Percentiles rank a stretch among this genome's conserved stretches.
Evolutionary conservation across 495 filamentous ascomycete species (phyloP).

Genomic region (Hyaloscypha finlandica): DNA sequence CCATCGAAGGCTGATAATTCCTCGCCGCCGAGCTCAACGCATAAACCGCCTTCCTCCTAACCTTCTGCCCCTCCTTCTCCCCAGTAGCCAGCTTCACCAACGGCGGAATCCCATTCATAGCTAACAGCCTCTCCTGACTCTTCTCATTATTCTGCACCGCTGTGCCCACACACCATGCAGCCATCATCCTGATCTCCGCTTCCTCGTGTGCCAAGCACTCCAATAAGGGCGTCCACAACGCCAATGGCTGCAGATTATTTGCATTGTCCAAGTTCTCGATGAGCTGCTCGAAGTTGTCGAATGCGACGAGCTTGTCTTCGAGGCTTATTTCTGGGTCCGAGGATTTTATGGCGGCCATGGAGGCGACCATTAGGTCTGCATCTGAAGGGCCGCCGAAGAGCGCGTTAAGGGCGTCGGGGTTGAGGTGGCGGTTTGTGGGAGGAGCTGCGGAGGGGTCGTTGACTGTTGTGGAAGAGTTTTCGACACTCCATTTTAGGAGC

Average conservation of each 20-base stretch:
- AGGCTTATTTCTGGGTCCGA: conserved; percentile 60
- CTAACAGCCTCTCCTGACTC: conserved; percentile 75
- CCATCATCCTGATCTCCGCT: conserved; percentile 70
- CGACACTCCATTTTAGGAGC: conserved; percentile 92
- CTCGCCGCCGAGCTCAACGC: conserved; percentile 81
- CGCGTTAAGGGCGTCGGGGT: conserved; percentile 64
- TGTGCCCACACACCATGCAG: conserved; percentile 90
- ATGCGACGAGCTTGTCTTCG: conserved; percentile 80
- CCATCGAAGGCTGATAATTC: conserved; percentile 82
- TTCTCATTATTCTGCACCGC: conserved; percentile 94
- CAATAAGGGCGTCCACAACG: conserved; percentile 80
- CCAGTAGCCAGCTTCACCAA: conserved; percentile 62
- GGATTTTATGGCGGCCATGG: conserved; percentile 71
- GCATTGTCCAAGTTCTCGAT: conserved; percentile 94
- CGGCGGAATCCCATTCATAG: conserved; percentile 66
- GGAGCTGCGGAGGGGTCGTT: conserved; percentile 48
- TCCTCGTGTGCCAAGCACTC: conserved; percentile 66
- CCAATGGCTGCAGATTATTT: conserved; percentile 79
- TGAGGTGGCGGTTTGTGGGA: conserved; percentile 48
- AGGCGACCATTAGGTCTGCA: conserved; percentile 82
- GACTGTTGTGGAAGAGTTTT: conserved; percentile 61
- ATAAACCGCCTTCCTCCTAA: conserved; percentile 85
- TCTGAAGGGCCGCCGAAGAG: conserved; percentile 84
- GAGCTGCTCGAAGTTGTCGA: conserved; percentile 95
- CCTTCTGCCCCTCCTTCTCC: conserved; percentile 55